Conservation (phyloP, 2,329 filamentous ascomycete genomes). For the Xylaria sp. region DNA sequence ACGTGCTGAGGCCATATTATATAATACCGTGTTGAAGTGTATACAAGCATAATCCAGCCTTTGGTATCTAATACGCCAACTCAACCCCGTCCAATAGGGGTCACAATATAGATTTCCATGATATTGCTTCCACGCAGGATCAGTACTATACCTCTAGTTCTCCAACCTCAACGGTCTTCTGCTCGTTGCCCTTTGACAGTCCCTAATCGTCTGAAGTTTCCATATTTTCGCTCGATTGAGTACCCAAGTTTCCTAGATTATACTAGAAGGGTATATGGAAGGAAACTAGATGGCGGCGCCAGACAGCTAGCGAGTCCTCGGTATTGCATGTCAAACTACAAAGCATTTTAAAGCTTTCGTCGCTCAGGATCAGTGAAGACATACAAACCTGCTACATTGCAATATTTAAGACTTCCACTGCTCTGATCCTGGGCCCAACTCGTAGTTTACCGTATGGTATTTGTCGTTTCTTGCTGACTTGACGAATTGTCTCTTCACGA, state of each 20-base stretch:
- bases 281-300: not conserved
- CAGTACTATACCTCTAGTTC: not conserved
- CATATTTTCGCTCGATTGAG: not conserved
- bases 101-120: not conserved
- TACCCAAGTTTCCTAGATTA: not conserved
- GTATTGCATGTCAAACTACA: not conserved
- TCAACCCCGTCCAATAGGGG: not conserved
- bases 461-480: not conserved
- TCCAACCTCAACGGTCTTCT: not conserved
- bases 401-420: not conserved
- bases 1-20: slow-evolving; percentile 7
- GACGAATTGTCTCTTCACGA: slow-evolving; percentile 39
- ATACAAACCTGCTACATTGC: not conserved
- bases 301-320: not conserved
- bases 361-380: not conserved
- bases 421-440: not conserved
- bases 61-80: slow-evolving; percentile 9
- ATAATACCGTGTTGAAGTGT: slow-evolving; percentile 18
- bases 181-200: not conserved
- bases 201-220: not conserved
- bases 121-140: not conserved
- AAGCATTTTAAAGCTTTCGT: not conserved
- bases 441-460: not conserved
- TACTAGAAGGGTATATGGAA: not conserved
- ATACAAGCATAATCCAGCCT: not conserved